Conservation (phyloP, 2,329 filamentous ascomycete species). For the Fusarium chuoi region DNA sequence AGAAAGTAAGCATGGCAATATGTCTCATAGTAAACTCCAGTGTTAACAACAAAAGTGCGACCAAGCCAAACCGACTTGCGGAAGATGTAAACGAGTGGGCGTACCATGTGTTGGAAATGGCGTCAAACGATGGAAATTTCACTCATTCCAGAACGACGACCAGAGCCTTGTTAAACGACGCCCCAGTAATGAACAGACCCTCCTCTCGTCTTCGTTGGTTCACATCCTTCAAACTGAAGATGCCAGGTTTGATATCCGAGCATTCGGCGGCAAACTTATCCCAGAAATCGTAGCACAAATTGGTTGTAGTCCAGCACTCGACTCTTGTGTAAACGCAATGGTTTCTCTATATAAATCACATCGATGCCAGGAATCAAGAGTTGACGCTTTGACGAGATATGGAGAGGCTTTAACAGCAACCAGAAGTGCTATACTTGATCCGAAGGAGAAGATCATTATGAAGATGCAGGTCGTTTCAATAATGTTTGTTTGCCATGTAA, state of each 20-base stretch:
- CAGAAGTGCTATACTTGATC: conserved; percentile 11
- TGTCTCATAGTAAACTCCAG: not conserved
- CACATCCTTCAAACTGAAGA: conserved; percentile 35
- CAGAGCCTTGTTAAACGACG: not conserved
- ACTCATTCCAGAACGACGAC: not conserved
- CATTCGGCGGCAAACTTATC: conserved; percentile 28
- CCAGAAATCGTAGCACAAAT: conserved; percentile 29
- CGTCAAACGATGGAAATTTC: conserved; percentile 36
- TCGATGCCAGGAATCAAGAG: not conserved
- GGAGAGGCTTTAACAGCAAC: conserved; percentile 24
- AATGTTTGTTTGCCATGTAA: conserved; percentile 37
- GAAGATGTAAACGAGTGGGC: conserved; percentile 31
- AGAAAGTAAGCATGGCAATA: conserved; percentile 16
- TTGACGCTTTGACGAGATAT: conserved; percentile 26
- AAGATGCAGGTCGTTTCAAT: conserved; percentile 31
- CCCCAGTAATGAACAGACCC: conserved; percentile 27
- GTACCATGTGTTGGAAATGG: conserved; percentile 33
- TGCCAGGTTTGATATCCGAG: conserved; percentile 34
- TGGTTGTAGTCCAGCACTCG: conserved; percentile 23
- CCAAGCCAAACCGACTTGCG: conserved; percentile 26
- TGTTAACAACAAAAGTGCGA: conserved; percentile 14
- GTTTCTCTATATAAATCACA: conserved; percentile 25
- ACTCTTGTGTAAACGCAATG: conserved; percentile 31
- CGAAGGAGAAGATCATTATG: conserved; percentile 1
- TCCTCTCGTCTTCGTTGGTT: conserved; percentile 22